Evolutionary conservation across 148 eudicot genomes (phyloP).

Genomic region (Camellia lanceoleosa): DNA sequence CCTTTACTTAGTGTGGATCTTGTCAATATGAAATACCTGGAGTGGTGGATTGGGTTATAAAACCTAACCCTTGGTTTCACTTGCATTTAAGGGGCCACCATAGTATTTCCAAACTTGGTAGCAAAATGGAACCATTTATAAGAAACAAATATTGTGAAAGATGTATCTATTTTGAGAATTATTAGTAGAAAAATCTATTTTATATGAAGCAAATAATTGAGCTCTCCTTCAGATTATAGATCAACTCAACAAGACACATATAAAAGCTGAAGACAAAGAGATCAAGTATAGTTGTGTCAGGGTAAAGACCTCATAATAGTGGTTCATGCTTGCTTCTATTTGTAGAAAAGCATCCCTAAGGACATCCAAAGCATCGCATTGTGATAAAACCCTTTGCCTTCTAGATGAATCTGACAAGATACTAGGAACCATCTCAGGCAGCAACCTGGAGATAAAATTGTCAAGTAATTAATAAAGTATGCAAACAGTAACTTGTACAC

Average conservation of each 20-base stretch:
- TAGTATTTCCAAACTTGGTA: no score
- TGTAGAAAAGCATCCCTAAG: slow-evolving; percentile 76
- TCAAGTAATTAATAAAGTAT: not conserved
- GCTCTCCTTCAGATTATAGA: no score
- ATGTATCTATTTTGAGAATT: no score
- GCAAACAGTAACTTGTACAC: not conserved
- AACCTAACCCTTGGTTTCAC: no score
- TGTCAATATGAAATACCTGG: no score
- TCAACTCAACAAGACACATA: slow-evolving; percentile 6
- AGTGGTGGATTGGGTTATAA: no score
- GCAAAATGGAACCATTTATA: no score
- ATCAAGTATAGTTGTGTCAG: slow-evolving; percentile 5
- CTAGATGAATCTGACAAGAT: slow-evolving; percentile 63
- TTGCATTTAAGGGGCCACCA: no score
- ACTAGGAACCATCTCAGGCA: slow-evolving; percentile 69
- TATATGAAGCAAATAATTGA: no score
- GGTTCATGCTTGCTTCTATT: slow-evolving; percentile 67
- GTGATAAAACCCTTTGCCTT: slow-evolving; percentile 69
- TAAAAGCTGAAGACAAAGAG: not conserved
- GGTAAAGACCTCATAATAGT: slow-evolving; percentile 75
- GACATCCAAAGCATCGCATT: slow-evolving; percentile 82
- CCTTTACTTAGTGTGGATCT: no score
- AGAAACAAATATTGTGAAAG: no score
- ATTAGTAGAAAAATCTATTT: no score
- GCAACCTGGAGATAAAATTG: slow-evolving; percentile 46